Base-by-base conservation (phyloP, 768 basidiomycete genomes). In the Crucibulum laeve region DNA sequence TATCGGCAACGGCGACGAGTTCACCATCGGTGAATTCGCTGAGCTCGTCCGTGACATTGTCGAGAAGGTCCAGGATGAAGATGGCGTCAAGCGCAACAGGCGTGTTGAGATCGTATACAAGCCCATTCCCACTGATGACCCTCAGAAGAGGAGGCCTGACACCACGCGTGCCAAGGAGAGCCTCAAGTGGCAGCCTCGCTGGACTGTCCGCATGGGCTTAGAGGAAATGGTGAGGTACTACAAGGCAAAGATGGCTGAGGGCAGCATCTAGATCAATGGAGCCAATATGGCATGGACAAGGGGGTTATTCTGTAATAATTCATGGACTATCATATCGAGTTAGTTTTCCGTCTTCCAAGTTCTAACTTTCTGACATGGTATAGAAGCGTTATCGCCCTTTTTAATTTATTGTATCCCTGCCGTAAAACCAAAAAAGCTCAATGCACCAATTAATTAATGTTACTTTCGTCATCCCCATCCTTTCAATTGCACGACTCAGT, bases 221-320 rank as follows among this genome's bases (percentile, higher is more conserved):
- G 91, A 92, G 68, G 93, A 95, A 71, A 95, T 94, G 87, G 86
- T 91, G 25, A 69, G 87, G 46, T 95, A 92, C 64, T 95, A 92
- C 72, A 91, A 90, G 65, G 80, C 84, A 15, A 91, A 86, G 67
- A 85, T 92, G 78, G 79, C 76, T 2, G 90, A 92, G 62, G 90
- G 90, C 21, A 85, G 82, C 57, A 69, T 90, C 28, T 89, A 74
- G 57, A 53, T 32, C 26, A 6, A 15, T 32, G 11, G n/a, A 7
- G 14, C 8, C 10, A 26, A 11, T 28, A 26, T 8, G 8, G 26
- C 24, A 7, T 25, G 38, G 38, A 15, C 22, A 24, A 10, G 18
- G 7, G 8, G 10, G 6, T 33, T 41, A 14, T 15, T 21, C 28
- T 15, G 3, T 18, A 35, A 14, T 21, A n/a, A 22, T 34, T 36